Conservation (phyloP, 306 rosid genomes). For the Citrullus amarus region DNA sequence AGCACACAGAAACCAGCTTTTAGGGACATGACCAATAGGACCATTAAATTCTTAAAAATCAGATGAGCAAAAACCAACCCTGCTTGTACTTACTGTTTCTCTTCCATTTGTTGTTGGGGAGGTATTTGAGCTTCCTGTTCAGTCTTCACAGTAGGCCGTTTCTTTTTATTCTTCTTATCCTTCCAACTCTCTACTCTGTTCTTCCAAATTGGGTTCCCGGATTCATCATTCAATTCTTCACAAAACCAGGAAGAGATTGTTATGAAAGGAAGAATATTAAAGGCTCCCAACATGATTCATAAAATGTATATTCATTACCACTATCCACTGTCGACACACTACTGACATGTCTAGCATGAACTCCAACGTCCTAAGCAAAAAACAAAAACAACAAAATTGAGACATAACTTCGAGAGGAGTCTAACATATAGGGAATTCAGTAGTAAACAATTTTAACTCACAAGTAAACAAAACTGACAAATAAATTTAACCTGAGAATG, state of each 20-base stretch:
- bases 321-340: conserved; percentile 83
- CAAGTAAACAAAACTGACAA: neutral
- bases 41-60: neutral
- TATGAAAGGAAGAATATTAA: neutral
- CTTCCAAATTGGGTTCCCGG: conserved; percentile 97
- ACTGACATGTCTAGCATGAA: conserved; percentile 90
- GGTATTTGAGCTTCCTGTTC: conserved; percentile 52
- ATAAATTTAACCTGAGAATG: conserved; percentile 37
- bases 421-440: neutral
- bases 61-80: neutral
- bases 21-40: neutral
- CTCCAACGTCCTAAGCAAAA: conserved; percentile 49
- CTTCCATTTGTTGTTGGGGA: conserved; percentile 74
- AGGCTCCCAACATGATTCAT: neutral
- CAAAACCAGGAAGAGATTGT: conserved; percentile 15
- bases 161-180: conserved; percentile 87
- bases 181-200: conserved; percentile 97
- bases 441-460: conserved; percentile 1
- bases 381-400: conserved; percentile 9
- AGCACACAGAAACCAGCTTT: neutral
- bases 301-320: conserved; percentile 37
- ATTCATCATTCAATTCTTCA: conserved; percentile 71
- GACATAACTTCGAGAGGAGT: neutral
- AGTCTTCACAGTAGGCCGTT: conserved; percentile 39
- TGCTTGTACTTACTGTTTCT: conserved; percentile 40